Conservation (phyloP, 768 basidiomycete genomes). For the Suillus fuscotomentosus region DNA sequence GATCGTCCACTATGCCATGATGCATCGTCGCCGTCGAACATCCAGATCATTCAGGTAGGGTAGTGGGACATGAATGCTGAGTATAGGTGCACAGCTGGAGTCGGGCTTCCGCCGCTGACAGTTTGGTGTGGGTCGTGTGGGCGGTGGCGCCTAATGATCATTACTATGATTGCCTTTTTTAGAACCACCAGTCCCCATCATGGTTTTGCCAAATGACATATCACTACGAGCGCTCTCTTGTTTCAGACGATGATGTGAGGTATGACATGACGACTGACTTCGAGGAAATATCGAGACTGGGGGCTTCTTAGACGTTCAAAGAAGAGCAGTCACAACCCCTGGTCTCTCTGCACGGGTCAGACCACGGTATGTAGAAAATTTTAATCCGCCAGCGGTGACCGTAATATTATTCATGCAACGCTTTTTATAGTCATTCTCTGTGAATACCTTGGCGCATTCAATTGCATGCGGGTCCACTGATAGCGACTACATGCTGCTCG, state of each 20-base stretch:
- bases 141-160: neutral
- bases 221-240: neutral
- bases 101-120: neutral
- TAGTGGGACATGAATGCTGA: constrained; percentile 7
- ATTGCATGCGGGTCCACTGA: neutral
- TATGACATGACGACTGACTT: neutral
- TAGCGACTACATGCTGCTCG: neutral
- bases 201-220: neutral
- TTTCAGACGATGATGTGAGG: neutral
- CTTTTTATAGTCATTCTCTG: neutral
- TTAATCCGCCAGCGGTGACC: neutral
- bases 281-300: neutral
- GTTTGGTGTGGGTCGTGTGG: neutral
- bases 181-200: constrained; percentile 4
- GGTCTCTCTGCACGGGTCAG: neutral
- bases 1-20: too few relatives aligned
- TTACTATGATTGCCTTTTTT: constrained; percentile 23
- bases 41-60: constrained; percentile 3
- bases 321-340: neutral
- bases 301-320: neutral
- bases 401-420: neutral
- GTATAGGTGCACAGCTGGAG: neutral
- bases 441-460: neutral
- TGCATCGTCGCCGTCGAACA: too few relatives aligned
- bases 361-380: neutral